phyloP scores from a whole-genome alignment of 2,329 filamentous ascomycete species.

The Chrysoporthe austroafricana region DNA sequence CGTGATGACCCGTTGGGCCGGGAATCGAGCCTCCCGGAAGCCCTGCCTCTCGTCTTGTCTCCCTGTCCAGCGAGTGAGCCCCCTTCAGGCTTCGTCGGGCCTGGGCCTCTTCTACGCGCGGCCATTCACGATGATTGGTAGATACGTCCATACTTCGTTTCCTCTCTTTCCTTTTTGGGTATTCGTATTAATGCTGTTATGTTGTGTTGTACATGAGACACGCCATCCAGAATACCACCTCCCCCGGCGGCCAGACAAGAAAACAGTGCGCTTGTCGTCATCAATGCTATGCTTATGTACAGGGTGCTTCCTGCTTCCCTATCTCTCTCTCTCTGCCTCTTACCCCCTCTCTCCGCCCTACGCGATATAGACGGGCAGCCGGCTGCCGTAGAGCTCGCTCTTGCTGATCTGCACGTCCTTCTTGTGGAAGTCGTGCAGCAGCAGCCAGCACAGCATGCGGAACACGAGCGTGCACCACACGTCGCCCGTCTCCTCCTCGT shows the following conservation, averaged over 20 bases:
- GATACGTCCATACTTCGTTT: too few relatives aligned
- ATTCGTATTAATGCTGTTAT: too few relatives aligned
- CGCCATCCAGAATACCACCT: background rate
- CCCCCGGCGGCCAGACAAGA: background rate
- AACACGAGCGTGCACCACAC: conserved; percentile 62
- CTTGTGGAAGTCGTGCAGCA: conserved; percentile 61
- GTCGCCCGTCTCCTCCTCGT: conserved; percentile 36
- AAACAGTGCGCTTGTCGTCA: background rate
- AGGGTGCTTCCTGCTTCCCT: background rate
- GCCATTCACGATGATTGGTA: too few relatives aligned
- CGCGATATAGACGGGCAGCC: conserved; percentile 61
- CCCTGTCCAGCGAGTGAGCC: background rate
- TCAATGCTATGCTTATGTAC: background rate
- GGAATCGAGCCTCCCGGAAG: background rate
- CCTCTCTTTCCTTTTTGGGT: too few relatives aligned
- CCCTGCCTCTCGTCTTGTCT: background rate
- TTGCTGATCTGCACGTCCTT: conserved; percentile 56
- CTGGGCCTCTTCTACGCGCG: too few relatives aligned
- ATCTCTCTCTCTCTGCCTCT: background rate
- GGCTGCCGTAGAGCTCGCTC: conserved; percentile 57
- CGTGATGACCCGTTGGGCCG: too few relatives aligned
- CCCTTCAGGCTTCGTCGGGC: background rate
- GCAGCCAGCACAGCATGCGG: conserved; percentile 62
- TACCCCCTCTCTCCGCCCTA: conserved; percentile 25
- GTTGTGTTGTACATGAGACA: background rate